Conservation (phyloP, 108 stramenopile genomes). For the Aurantiochytrium sp. region DNA sequence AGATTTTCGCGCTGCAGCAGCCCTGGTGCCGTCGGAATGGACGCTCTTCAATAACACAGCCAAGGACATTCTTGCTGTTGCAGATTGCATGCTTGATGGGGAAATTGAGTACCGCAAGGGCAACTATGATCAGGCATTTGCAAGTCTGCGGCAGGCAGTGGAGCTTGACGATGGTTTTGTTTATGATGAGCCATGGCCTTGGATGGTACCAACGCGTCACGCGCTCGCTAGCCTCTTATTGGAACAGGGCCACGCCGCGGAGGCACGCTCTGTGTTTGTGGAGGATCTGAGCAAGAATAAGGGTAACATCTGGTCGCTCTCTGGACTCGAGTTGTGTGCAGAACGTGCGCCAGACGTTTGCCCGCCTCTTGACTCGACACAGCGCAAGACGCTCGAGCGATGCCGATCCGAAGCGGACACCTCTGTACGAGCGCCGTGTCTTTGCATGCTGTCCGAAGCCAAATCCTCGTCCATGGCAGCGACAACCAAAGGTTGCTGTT, state of each 20-base stretch:
- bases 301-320: background rate
- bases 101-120: background rate
- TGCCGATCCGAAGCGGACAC: background rate
- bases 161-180: background rate
- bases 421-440: background rate
- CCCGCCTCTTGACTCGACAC: background rate
- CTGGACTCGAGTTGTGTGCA: background rate
- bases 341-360: background rate
- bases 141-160: background rate
- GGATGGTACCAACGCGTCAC: background rate
- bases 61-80: background rate
- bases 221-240: background rate
- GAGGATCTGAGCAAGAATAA: background rate
- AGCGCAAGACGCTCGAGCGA: background rate
- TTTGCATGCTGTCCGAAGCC: background rate
- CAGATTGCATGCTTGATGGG: background rate
- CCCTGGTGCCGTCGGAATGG: background rate
- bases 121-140: background rate
- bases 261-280: background rate
- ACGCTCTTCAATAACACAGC: background rate
- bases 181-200: background rate
- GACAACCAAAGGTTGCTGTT: background rate
- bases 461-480: background rate
- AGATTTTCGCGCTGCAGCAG: background rate
- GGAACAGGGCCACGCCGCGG: background rate